Evolutionary conservation across 768 basidiomycete species (phyloP).

Genomic region (Leccinum barrowsii): DNA sequence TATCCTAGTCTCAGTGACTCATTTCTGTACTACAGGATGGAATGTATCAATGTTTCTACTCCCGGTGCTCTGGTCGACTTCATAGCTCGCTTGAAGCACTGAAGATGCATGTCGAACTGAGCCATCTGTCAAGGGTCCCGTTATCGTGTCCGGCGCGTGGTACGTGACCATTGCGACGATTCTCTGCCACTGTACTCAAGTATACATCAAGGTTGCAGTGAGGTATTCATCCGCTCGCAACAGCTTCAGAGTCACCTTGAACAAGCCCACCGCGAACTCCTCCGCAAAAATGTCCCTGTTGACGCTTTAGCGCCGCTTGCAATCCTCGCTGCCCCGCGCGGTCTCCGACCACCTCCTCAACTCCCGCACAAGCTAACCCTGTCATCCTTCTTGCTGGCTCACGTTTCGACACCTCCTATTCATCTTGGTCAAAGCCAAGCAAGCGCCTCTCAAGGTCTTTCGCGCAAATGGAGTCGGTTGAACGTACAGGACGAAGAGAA

Average conservation of each 20-base stretch:
- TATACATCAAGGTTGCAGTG: slow-evolving; percentile 18
- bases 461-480: slow-evolving; percentile 34
- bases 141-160: slow-evolving; percentile 26
- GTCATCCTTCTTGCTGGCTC: not conserved
- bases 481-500: slow-evolving; percentile 21
- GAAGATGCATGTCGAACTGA: slow-evolving; percentile 28
- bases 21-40: slow-evolving; percentile 18
- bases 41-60: slow-evolving; percentile 21
- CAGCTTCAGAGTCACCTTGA: slow-evolving; percentile 26
- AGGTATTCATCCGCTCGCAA: slow-evolving; percentile 22
- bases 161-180: slow-evolving; percentile 4
- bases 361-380: slow-evolving; percentile 6
- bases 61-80: slow-evolving; percentile 28
- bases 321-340: slow-evolving; percentile 14
- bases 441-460: slow-evolving; percentile 11
- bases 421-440: slow-evolving; percentile 9
- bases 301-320: slow-evolving; percentile 21
- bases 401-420: slow-evolving; percentile 12
- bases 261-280: slow-evolving; percentile 19
- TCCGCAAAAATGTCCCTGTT: slow-evolving; percentile 6
- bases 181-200: slow-evolving; percentile 6
- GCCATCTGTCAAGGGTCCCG: slow-evolving; percentile 29
- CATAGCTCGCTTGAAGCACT: slow-evolving; percentile 19
- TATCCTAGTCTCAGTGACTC: not conserved
- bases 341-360: slow-evolving; percentile 16